phyloP scores from a whole-genome alignment of 2,329 filamentous ascomycete genomes.

The Colletotrichum sp. region DNA sequence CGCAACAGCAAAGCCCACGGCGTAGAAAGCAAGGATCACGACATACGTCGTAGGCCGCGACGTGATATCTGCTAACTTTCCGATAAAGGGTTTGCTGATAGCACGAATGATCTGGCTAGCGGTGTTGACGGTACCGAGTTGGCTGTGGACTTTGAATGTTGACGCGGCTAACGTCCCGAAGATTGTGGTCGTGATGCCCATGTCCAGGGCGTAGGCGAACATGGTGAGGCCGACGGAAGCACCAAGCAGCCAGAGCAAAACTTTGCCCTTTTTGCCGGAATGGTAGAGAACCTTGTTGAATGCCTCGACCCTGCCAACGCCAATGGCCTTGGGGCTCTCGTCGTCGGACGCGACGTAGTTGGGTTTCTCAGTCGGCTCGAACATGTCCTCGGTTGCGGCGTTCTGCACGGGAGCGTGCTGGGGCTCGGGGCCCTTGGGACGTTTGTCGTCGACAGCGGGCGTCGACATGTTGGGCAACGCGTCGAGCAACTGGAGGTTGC shows the following conservation, averaged over 20 bases:
- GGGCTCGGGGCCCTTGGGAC: neutral
- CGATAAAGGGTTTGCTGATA: constrained; percentile 43
- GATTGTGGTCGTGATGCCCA: constrained; percentile 39
- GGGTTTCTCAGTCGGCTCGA: neutral
- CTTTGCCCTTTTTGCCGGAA: constrained; percentile 37
- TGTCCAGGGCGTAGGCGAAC: constrained; percentile 43
- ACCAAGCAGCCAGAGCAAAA: constrained; percentile 37
- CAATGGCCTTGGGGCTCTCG: constrained; percentile 6
- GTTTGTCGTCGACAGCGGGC: neutral
- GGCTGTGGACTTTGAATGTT: constrained; percentile 35
- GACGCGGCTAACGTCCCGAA: constrained; percentile 39
- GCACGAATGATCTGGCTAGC: constrained; percentile 41
- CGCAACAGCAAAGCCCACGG: constrained; percentile 36
- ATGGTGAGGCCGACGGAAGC: constrained; percentile 40
- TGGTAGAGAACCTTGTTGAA: constrained; percentile 45
- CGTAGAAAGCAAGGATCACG: constrained; percentile 43
- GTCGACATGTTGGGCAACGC: neutral
- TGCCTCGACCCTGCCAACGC: constrained; percentile 41
- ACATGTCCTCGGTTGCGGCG: neutral
- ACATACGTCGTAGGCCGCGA: constrained; percentile 43
- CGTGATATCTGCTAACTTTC: constrained; percentile 42
- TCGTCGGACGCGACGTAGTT: neutral
- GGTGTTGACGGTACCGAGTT: constrained; percentile 35
- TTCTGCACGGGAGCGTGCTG: neutral
- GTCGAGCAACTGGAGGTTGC: neutral